Base-by-base conservation (phyloP, 164 flowering plant species). In the Nymphaea colorata region DNA sequence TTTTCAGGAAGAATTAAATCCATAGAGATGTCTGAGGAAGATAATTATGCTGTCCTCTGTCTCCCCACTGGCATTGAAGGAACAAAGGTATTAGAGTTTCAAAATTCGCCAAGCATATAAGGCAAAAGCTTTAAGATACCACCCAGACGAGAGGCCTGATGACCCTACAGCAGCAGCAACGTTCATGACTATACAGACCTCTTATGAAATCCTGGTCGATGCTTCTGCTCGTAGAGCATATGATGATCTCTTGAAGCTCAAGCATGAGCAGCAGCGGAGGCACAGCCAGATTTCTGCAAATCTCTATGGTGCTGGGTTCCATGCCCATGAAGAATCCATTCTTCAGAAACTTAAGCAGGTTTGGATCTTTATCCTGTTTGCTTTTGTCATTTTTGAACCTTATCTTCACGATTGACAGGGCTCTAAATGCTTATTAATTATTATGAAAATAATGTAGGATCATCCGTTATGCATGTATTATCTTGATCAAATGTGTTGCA, bases 21-120 rank as follows among this genome's bases (percentile, higher is more conserved):
- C 36, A 47, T 47, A 5, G 55, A n/a, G n/a, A n/a, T n/a, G n/a
- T n/a, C 55, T n/a, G 82, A 78, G 4, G 74, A 81, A 2, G 91
- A 95, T 76, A 97, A 90, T 43, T 92, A 92, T 61, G 43, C 4
- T 3, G 72, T 87, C 66, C 69, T 95, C 25, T 97, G 96, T 47
- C 78, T 92, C 44, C 90, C 94, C 0, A 85, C 96, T 0, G 99
- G 97, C 0, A 92, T 87, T 67, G 91, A 92, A 67, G 96, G 96
- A 1, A 79, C 92, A 7, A 83, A 86, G 60, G 83, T 95, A 4
- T 70, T 82, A 1, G 81, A 77, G 3, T 75, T 83, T 42, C 97
- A 89, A 65, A 95, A 95, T 92, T 15, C 53, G 76, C 4, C 85
- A 86, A 70, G 99, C 91, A 0, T 95, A 92, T 71, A 78, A 76